Percentiles rank a stretch among this genome's conserved stretches.
Evolutionary conservation across 2,329 filamentous ascomycete species (phyloP).

Genomic region (Diaporthe sp.): DNA sequence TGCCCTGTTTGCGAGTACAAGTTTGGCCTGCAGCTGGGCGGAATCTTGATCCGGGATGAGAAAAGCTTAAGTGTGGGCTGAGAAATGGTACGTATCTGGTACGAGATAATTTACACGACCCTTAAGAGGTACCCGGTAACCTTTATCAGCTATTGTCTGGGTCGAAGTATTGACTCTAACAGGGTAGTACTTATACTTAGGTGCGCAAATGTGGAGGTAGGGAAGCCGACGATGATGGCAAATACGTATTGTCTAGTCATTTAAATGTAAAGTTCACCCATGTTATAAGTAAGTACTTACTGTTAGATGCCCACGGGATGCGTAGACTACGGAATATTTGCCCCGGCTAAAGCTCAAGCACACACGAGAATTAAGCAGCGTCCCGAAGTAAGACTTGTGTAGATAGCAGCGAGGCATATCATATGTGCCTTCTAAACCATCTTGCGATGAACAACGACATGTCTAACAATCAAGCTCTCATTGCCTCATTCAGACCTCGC

Average conservation of each 20-base stretch:
- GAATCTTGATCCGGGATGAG: background rate
- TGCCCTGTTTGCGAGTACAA: background rate
- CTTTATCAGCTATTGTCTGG: no score
- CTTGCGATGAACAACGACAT: background rate
- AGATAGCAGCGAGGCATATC: background rate
- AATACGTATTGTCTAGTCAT: no score
- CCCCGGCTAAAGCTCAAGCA: background rate
- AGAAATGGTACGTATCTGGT: no score
- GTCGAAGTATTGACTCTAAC: no score
- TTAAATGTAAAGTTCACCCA: no score
- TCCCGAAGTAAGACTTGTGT: background rate
- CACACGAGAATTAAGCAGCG: no score
- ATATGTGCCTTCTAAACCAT: background rate
- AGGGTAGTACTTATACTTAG: no score
- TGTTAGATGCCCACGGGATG: no score
- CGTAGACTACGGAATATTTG: background rate
- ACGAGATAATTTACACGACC: background rate
- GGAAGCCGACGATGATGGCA: no score
- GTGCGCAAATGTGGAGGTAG: no score
- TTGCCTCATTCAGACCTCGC: no score
- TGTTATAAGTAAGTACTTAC: background rate
- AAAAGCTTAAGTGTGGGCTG: background rate
- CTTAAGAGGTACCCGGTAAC: background rate
- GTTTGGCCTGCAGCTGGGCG: background rate
- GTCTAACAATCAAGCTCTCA: no score